These are phyloP conservation scores for Alternaria rosae DNA, from an alignment of 2,329 filamentous ascomycete genomes.

Conservation along the genomic window DNA sequence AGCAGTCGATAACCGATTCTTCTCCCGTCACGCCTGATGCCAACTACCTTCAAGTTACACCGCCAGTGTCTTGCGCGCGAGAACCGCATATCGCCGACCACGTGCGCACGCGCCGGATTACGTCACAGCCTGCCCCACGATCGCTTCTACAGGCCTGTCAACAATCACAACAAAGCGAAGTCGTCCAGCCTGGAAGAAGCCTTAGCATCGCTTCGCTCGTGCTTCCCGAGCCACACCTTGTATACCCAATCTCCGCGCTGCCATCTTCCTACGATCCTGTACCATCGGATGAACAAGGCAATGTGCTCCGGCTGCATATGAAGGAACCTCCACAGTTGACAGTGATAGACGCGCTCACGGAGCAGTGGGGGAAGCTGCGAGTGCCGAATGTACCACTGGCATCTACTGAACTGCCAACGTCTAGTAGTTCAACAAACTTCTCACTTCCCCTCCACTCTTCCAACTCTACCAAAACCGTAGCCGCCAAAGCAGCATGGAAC, in stretches of 20 bases:
- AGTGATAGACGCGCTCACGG: slow-evolving; percentile 2
- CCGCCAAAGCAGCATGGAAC: background rate
- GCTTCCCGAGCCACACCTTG: background rate
- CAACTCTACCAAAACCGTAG: background rate
- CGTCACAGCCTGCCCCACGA: background rate
- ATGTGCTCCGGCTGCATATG: background rate
- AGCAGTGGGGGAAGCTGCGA: slow-evolving; percentile 2
- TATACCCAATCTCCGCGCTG: background rate
- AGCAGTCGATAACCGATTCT: background rate
- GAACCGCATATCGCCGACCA: background rate
- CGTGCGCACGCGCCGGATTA: slow-evolving; percentile 4
- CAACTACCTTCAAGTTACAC: background rate
- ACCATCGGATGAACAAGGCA: background rate
- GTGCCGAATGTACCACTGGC: background rate
- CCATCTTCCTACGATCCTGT: background rate
- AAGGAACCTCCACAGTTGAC: background rate
- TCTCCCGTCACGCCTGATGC: background rate
- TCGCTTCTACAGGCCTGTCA: background rate
- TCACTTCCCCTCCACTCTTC: background rate
- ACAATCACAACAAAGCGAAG: background rate
- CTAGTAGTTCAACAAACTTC: background rate
- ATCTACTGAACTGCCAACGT: background rate
- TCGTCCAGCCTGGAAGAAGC: background rate
- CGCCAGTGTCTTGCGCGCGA: background rate
- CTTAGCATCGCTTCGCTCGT: background rate